phyloP scores from a whole-genome alignment of 805 yeast genomes.

The Saccharomycopsis guyanensis region DNA sequence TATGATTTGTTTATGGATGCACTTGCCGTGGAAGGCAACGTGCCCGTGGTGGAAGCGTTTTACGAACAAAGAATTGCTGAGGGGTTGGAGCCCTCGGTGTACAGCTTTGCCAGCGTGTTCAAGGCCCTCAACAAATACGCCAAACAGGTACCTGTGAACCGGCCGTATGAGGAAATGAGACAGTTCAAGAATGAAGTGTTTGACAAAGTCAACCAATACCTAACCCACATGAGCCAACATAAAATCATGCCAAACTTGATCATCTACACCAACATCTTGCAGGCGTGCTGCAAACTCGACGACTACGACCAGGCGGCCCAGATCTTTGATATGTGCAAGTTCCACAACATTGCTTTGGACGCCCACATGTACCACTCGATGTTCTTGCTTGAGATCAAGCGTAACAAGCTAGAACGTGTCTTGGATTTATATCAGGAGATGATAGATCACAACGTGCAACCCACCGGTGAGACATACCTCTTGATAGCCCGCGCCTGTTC shows the following conservation, averaged over 20 bases:
- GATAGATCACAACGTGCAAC: slow-evolving; percentile 31
- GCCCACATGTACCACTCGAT: slow-evolving; percentile 61
- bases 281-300: slow-evolving; percentile 47
- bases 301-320: slow-evolving; percentile 57
- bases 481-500: slow-evolving; percentile 66
- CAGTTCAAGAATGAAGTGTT: slow-evolving; percentile 22
- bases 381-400: slow-evolving; percentile 56
- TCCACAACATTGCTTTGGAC: slow-evolving; percentile 59
- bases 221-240: slow-evolving; percentile 32
- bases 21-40: slow-evolving; percentile 23
- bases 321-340: slow-evolving; percentile 81
- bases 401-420: slow-evolving; percentile 63
- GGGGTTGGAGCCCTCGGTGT: slow-evolving; percentile 27
- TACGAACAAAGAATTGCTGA: slow-evolving; percentile 24
- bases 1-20: slow-evolving; percentile 33
- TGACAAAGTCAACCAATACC: slow-evolving; percentile 31
- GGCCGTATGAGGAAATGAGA: slow-evolving; percentile 2
- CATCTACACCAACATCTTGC: slow-evolving; percentile 50
- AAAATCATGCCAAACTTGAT: slow-evolving; percentile 36
- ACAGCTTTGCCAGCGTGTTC: slow-evolving; percentile 36
- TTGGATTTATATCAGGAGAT: slow-evolving; percentile 72
- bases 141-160: slow-evolving; percentile 17
- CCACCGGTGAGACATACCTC: slow-evolving; percentile 40
- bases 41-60: slow-evolving; percentile 29
- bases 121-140: slow-evolving; percentile 34